Evolutionary conservation across 345 rosid species (phyloP).

Genomic region (thale cress (Arabidopsis thaliana)): DNA sequence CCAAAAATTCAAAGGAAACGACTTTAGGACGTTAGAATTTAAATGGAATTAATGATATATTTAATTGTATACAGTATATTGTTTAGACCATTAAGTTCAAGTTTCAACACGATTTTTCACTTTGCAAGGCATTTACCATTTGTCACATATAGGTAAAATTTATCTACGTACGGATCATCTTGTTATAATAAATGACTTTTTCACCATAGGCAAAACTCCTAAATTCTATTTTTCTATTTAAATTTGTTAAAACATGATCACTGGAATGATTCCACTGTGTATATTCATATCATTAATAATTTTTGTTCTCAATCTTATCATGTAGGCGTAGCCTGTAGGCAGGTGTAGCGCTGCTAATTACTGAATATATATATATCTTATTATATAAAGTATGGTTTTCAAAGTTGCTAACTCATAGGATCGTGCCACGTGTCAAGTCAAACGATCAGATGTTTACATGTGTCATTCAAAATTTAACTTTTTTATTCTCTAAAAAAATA

Average conservation of each 20-base stretch:
- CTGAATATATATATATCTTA: too few species aligned
- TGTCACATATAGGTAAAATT: neutral
- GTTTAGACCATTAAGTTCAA: neutral
- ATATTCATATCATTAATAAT: neutral
- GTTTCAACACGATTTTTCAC: neutral
- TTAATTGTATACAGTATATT: neutral
- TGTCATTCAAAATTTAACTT: too few species aligned
- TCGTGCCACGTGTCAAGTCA: too few species aligned
- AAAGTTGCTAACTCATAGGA: too few species aligned
- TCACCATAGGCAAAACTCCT: neutral
- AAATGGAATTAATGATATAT: neutral
- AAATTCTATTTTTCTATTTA: neutral
- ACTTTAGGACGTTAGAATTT: constrained; percentile 18
- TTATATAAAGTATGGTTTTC: too few species aligned
- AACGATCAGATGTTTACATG: too few species aligned
- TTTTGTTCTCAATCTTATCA: neutral
- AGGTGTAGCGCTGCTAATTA: too few species aligned
- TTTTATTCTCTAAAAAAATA: too few species aligned
- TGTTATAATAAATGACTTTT: constrained; percentile 1
- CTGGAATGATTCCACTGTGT: neutral
- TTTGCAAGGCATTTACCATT: neutral
- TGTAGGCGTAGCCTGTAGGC: too few species aligned
- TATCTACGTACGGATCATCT: neutral
- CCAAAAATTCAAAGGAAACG: constrained; percentile 34
- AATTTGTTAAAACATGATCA: neutral